These are phyloP conservation scores for Ailanthus altissimus DNA, from an alignment of 345 rosid species.

Conservation along the genomic window DNA sequence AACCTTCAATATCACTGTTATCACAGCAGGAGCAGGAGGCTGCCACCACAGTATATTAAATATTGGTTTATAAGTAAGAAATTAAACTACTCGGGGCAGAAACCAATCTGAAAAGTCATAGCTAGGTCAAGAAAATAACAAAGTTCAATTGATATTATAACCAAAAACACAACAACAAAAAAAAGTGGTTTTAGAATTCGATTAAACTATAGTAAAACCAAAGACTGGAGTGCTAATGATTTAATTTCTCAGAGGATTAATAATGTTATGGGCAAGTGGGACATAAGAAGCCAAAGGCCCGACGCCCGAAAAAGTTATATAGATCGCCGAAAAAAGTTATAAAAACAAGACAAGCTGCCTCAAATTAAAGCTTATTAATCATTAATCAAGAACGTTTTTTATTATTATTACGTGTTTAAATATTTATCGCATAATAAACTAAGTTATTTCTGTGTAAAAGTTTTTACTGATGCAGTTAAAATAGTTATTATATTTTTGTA, in stretches of 20 bases:
- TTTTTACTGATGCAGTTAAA: too few relatives aligned
- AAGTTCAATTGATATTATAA: too few relatives aligned
- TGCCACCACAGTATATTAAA: conserved; percentile 22
- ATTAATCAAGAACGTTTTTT: too few relatives aligned
- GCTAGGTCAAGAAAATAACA: too few relatives aligned
- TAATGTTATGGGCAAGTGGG: background rate
- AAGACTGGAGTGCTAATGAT: background rate
- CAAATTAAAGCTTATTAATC: background rate
- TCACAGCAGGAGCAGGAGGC: conserved; percentile 49
- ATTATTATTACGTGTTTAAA: too few relatives aligned
- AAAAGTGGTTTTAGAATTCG: background rate
- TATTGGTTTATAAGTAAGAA: too few relatives aligned
- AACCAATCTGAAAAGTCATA: too few relatives aligned
- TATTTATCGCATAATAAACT: too few relatives aligned
- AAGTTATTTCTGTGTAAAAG: too few relatives aligned
- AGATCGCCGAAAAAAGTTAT: background rate
- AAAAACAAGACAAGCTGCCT: conserved; percentile 13
- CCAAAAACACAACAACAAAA: too few relatives aligned
- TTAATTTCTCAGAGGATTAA: background rate
- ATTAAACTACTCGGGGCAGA: too few relatives aligned
- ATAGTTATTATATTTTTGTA: too few relatives aligned
- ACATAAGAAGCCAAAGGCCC: conserved; percentile 23
- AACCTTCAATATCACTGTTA: conserved; percentile 55
- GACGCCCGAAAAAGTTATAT: conserved; percentile 3
- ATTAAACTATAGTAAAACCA: background rate